These are phyloP conservation scores for Drechslerella dactyloides DNA, from an alignment of 2,329 filamentous ascomycete species.

Conservation along the genomic window DNA sequence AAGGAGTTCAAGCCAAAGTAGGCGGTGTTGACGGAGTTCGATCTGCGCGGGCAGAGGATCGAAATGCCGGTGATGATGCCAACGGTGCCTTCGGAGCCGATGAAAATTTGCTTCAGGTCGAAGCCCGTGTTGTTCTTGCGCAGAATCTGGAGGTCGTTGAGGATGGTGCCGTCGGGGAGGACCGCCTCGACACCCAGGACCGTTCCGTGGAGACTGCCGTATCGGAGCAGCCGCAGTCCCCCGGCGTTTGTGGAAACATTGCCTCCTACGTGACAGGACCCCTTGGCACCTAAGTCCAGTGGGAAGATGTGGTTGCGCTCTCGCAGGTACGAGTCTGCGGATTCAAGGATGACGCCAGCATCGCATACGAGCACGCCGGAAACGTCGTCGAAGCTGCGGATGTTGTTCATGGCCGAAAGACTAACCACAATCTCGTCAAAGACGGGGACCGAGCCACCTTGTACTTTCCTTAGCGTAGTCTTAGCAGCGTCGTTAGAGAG, in stretches of 20 bases:
- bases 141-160: constrained; percentile 84
- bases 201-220: constrained; percentile 91
- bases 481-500: not conserved
- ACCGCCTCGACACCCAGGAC: constrained; percentile 93
- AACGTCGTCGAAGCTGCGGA: constrained; percentile 89
- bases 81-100: constrained; percentile 92
- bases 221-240: constrained; percentile 84
- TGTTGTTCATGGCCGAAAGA: constrained; percentile 85
- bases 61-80: constrained; percentile 91
- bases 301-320: constrained; percentile 89
- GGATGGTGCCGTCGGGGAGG: constrained; percentile 86
- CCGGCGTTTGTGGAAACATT: constrained; percentile 97
- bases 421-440: constrained; percentile 98
- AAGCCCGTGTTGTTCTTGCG: constrained; percentile 99
- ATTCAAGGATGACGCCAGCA: constrained; percentile 88
- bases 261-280: constrained; percentile 93
- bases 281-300: constrained; percentile 95
- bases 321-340: constrained; percentile 82
- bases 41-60: constrained; percentile 84
- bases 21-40: constrained; percentile 89
- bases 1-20: constrained; percentile 88
- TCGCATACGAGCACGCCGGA: constrained; percentile 89
- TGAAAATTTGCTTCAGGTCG: constrained; percentile 95
- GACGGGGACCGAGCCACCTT: constrained; percentile 81
- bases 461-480: not conserved